Conservation (phyloP, 495 filamentous ascomycete genomes). For the Friedmanniomyces endolithicus region DNA sequence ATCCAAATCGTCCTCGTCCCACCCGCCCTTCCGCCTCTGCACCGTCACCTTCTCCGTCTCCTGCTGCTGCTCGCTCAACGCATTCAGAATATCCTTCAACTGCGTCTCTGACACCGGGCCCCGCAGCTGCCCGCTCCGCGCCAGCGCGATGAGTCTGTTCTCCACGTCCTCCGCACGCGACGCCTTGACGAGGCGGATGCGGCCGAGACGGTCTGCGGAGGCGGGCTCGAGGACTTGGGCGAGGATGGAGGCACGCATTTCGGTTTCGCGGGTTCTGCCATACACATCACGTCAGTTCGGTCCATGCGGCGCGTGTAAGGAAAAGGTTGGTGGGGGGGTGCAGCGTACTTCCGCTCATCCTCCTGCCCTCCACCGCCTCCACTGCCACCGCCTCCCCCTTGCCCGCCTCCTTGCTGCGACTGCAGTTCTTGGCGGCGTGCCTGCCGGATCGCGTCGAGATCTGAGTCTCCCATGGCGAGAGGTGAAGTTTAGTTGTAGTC, state of each 20-base stretch:
- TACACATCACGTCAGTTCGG: background rate
- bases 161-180: conserved; percentile 81
- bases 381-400: conserved; percentile 19
- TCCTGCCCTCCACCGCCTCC: conserved; percentile 39
- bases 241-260: conserved; percentile 65
- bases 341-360: conserved; percentile 51
- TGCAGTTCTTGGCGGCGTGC: conserved; percentile 87
- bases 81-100: conserved; percentile 77
- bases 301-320: background rate
- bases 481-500: background rate
- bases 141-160: conserved; percentile 84
- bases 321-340: too few species aligned
- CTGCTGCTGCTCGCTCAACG: conserved; percentile 46
- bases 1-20: conserved; percentile 64
- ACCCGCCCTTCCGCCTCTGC: conserved; percentile 66
- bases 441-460: conserved; percentile 79
- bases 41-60: conserved; percentile 72
- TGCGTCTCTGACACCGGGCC: conserved; percentile 84
- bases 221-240: conserved; percentile 87
- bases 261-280: conserved; percentile 39
- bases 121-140: conserved; percentile 72
- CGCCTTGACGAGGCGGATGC: conserved; percentile 92
- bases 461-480: conserved; percentile 63
- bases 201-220: conserved; percentile 81
- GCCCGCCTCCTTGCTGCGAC: conserved; percentile 45